Conservation (phyloP, 73 alveolate species). For the Tetrahymena malaccensis region DNA sequence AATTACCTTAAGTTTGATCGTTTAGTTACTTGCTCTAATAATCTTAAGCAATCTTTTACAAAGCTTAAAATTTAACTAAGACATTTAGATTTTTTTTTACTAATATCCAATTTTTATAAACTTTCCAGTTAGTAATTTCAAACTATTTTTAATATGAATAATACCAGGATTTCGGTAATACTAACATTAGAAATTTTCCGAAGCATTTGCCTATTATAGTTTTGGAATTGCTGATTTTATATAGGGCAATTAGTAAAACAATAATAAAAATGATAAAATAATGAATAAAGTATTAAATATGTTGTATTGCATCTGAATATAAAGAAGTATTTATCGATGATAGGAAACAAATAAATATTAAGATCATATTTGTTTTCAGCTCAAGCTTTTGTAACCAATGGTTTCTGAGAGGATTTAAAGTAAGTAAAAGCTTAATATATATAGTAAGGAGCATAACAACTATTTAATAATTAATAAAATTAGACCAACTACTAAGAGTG, state of each 20-base stretch:
- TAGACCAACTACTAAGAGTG: not conserved
- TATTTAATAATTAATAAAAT: not conserved
- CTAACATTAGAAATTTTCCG: not conserved
- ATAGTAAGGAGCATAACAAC: not conserved
- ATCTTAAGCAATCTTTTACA: not conserved
- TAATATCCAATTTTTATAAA: not conserved
- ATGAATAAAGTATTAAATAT: not conserved
- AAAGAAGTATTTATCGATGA: not conserved
- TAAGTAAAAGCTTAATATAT: not conserved
- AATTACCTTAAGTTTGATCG: not conserved
- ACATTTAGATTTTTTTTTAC: too few relatives aligned
- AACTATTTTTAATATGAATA: too few relatives aligned
- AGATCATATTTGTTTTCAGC: not conserved
- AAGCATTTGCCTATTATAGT: not conserved
- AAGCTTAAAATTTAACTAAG: not conserved
- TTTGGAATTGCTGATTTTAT: not conserved
- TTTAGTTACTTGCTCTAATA: not conserved
- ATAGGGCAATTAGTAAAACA: not conserved
- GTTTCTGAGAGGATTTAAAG: not conserved
- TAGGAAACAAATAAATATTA: not conserved
- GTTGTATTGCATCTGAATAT: not conserved
- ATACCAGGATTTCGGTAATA: not conserved
- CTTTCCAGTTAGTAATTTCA: not conserved
- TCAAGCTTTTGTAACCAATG: not conserved
- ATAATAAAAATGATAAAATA: not conserved